Evolutionary conservation across 2,329 filamentous ascomycete species (phyloP), one percentile per base, ranked within the genome.

Genomic region (Pseudopyrenochaeta lycopersici): DNA sequence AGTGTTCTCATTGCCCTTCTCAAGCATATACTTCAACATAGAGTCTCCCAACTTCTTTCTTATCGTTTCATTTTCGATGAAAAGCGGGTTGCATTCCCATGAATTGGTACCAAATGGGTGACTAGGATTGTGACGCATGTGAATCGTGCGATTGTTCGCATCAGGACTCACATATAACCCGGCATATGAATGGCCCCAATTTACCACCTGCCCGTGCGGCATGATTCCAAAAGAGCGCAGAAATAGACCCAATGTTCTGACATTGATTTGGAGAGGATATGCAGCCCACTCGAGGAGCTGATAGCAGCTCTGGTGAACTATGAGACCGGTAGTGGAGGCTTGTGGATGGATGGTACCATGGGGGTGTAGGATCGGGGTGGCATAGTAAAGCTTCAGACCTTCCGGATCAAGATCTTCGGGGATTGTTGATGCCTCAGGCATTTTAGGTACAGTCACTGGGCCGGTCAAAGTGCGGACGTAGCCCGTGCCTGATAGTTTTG

Each of bases 151-250:
- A 27, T 18, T 18, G 10, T 33, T 35, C 17, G 32, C 36, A 35
- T 38, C 48, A 6, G 29, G 9, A 21, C n/a, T 42, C 3, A 9
- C 20, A 40, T 33, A 54, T 5, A 46, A 29, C 7, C 40, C 46
- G 15, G 29, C 46, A 50, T 46, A 54, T 10, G 45, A 45, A 30
- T 54, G 51, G 14, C 51, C 51, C 39, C 45, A 54, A 21, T 47
- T 48, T n/a, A 45, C 42, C 10, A 45, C 30, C 10, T 45, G 42
- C 12, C 29, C 17, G n/a, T 32, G 23, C 2, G 42, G 29, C 29
- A 32, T 33, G 11, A 41, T 36, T 10, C 52, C 46, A 36, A 54
- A 54, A 18, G 52, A 54, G 7, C 40, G 46, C n/a, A 54, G 20
- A 17, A 49, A 46, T 6, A 49, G 17, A 29, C 49, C 49, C 14